Conservation (phyloP, 108 stramenopile species). For the Cyclotella sp. region DNA sequence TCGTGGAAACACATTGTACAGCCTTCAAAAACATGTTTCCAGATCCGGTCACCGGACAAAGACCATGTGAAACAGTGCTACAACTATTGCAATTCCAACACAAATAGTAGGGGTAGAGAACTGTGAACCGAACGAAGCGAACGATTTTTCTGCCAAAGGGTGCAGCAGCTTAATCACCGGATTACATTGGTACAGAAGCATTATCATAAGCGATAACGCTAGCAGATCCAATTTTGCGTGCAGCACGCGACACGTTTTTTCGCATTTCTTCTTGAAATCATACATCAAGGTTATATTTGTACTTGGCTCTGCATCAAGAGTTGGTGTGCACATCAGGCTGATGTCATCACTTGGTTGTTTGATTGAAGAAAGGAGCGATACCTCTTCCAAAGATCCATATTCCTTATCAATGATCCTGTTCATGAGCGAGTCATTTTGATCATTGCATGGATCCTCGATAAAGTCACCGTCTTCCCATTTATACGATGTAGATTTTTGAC, state of each 20-base stretch:
- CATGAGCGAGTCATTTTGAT: constrained; percentile 7
- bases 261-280: constrained; percentile 1
- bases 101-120: constrained; percentile 18
- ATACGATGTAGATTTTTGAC: not conserved
- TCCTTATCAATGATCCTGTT: constrained; percentile 14
- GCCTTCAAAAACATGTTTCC: too few relatives aligned
- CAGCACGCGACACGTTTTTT: constrained; percentile 11
- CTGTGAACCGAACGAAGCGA: constrained; percentile 15
- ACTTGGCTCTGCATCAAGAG: not conserved
- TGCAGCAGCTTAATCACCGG: constrained; percentile 30
- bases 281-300: not conserved
- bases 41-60: constrained; percentile 23
- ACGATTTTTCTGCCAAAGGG: constrained; percentile 15
- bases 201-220: constrained; percentile 22
- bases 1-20: too few relatives aligned
- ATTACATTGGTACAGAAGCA: constrained; percentile 14
- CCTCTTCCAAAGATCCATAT: constrained; percentile 44
- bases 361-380: constrained; percentile 14
- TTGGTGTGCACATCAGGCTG: not conserved
- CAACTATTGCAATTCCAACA: not conserved
- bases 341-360: constrained; percentile 9
- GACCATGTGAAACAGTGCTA: constrained; percentile 22
- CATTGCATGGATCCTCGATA: not conserved
- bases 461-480: constrained; percentile 29
- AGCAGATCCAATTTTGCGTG: constrained; percentile 31